A percentile compares a stretch with the other conserved stretches of the same genome.
phyloP scores from a whole-genome alignment of 2,329 filamentous ascomycete genomes.

The Phyllosticta paracitricarpa region DNA sequence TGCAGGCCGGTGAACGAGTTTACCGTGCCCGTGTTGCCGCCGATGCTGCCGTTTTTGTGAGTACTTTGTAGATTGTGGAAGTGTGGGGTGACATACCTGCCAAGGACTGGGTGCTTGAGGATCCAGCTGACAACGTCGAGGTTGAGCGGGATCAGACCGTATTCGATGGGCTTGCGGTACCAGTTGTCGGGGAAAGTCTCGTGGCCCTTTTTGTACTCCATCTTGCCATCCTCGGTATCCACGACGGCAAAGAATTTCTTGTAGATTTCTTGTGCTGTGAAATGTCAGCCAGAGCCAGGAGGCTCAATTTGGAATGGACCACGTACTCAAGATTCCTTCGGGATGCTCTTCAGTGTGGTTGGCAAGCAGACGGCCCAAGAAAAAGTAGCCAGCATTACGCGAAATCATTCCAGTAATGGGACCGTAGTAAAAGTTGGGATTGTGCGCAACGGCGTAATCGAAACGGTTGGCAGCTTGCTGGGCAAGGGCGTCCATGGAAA shows the following conservation, averaged over 20 bases:
- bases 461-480: slow-evolving; percentile 27
- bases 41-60: slow-evolving; percentile 24
- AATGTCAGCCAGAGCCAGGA: slow-evolving; percentile 10
- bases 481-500: slow-evolving; percentile 21
- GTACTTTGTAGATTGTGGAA: slow-evolving; percentile 12
- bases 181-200: slow-evolving; percentile 46
- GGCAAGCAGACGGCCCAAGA: slow-evolving; percentile 20
- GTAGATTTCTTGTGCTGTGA: slow-evolving; percentile 24
- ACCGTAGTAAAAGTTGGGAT: slow-evolving; percentile 45
- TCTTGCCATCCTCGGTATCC: slow-evolving; percentile 30
- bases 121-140: slow-evolving; percentile 32
- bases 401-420: slow-evolving; percentile 42
- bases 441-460: slow-evolving; percentile 37
- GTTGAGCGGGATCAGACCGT: slow-evolving; percentile 35
- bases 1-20: slow-evolving; percentile 43
- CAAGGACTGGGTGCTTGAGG: slow-evolving; percentile 31
- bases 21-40: slow-evolving; percentile 43
- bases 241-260: slow-evolving; percentile 40
- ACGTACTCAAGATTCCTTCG: slow-evolving; percentile 23
- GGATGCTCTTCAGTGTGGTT: slow-evolving; percentile 26
- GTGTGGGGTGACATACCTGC: slow-evolving; percentile 8
- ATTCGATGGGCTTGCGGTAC: slow-evolving; percentile 38
- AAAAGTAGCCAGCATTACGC: slow-evolving; percentile 34
- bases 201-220: slow-evolving; percentile 33
- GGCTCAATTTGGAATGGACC: slow-evolving; percentile 12